Base-by-base conservation (phyloP, 2,329 filamentous ascomycete genomes). In the Pestalotiopsis sp. region DNA sequence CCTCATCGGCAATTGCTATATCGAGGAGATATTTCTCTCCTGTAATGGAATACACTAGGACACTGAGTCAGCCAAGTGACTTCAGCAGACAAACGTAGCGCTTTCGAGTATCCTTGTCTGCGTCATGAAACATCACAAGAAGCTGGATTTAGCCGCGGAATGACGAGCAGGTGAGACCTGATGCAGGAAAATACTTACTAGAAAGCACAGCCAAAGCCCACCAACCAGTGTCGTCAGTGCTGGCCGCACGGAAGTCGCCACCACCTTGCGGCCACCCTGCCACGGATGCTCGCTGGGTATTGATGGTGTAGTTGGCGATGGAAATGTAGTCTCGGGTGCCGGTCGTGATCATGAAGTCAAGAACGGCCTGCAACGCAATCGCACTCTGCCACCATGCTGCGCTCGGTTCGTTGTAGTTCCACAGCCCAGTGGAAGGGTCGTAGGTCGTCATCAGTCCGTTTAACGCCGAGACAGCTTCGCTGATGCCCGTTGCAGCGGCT, bases 201-300 rank as follows among this genome's bases (percentile, higher is more conserved):
- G 82, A 79, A 23, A 85, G 82, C 80, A 84, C 82, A 6, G 81
- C 85, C 68, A 86, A 78, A 6, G 81, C 84, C 85, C 85, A 87
- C 85, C 85, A 87, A 17, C 83, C 80, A 71, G 84, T 83, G 71
- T 87, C 85, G 38, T 77, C 76, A n/a, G 81, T 82, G 66, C 77
- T 79, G 66, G 81, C 79, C 20, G 77, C 80, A 52, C 80, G 79
- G 71, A 83, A 83, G 52, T 78, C 72, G 23, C 81, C 81, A 14
- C 72, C 75, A 17, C 80, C 80, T 52, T 79, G 72, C 0, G 80
- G 78, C 78, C 79, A 81, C 76, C 78, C 79, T 0, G 69, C 58
- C 4, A 82, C 68, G 2, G 79, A 77, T 5, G 69, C 75, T 11
- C 76, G 73, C 67, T 82, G 80, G n/a, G 70, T 72, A 2, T 78